phyloP scores from a whole-genome alignment of 2,329 filamentous ascomycete species.

The Xylaria sp. region DNA sequence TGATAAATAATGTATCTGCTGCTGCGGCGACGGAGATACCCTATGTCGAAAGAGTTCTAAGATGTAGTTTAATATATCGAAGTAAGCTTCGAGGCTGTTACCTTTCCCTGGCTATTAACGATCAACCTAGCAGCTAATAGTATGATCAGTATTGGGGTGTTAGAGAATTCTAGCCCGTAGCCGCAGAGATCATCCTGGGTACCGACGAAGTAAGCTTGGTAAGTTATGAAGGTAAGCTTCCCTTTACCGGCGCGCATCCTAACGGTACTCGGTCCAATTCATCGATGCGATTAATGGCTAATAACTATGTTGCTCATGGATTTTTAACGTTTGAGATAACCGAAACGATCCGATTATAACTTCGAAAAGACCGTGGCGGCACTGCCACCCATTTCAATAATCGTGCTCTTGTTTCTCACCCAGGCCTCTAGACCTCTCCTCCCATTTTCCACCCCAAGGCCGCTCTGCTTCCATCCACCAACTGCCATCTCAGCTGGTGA shows the following conservation, averaged over 20 bases:
- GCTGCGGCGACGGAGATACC: background rate
- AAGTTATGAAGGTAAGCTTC: background rate
- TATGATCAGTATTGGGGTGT: background rate
- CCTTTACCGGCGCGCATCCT: background rate
- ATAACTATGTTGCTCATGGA: background rate
- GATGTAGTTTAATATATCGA: background rate
- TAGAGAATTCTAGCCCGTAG: background rate
- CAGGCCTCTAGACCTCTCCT: constrained; percentile 82
- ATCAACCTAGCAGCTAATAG: background rate
- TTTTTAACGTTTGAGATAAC: background rate
- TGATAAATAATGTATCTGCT: background rate
- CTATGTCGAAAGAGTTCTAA: background rate
- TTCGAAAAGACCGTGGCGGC: constrained; percentile 81
- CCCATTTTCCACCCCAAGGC: constrained; percentile 88
- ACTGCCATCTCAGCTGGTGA: constrained; percentile 92
- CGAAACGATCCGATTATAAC: constrained; percentile 57
- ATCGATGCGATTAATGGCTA: background rate
- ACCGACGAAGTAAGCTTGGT: background rate
- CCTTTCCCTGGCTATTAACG: no score
- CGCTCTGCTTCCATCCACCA: constrained; percentile 92
- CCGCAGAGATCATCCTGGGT: background rate
- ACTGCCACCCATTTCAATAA: constrained; percentile 81
- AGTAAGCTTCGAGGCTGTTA: no score
- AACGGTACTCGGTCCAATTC: background rate
- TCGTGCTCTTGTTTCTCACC: constrained; percentile 86